A percentile compares a stretch with the other conserved stretches of the same genome.
Evolutionary conservation across 352 stramenopile species (phyloP).

Genomic region (Globisporangium heterothallicum): DNA sequence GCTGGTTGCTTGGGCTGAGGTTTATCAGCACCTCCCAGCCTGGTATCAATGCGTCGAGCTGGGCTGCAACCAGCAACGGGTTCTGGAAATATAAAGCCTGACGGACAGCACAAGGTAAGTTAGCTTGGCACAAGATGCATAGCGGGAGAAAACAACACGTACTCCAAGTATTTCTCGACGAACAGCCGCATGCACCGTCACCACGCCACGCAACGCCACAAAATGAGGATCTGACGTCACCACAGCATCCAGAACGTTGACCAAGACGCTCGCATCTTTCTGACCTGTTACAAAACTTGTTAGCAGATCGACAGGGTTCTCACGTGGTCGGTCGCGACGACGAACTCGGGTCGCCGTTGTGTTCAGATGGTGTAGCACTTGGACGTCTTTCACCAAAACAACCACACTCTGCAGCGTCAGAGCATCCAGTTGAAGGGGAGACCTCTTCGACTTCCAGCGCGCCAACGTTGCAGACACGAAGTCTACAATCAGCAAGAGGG

Average conservation of each 20-base stretch:
- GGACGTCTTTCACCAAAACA: slow-evolving; percentile 40
- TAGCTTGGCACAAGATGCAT: background rate
- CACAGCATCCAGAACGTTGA: slow-evolving; percentile 43
- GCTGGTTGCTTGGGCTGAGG: slow-evolving; percentile 16
- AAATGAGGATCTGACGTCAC: slow-evolving; percentile 34
- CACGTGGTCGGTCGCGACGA: background rate
- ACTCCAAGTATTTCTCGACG: slow-evolving; percentile 48
- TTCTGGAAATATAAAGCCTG: slow-evolving; percentile 62
- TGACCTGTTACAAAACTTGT: slow-evolving; percentile 22
- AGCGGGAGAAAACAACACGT: slow-evolving; percentile 8
- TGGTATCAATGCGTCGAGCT: slow-evolving; percentile 46
- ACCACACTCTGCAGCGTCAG: slow-evolving; percentile 37
- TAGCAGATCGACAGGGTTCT: slow-evolving; percentile 8
- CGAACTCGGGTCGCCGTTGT: background rate
- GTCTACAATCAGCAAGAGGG: slow-evolving; percentile 20
- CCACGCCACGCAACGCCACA: slow-evolving; percentile 11
- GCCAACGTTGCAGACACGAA: slow-evolving; percentile 22
- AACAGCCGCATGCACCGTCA: slow-evolving; percentile 15
- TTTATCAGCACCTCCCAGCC: slow-evolving; percentile 50
- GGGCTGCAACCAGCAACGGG: slow-evolving; percentile 33
- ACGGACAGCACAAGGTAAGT: slow-evolving; percentile 5
- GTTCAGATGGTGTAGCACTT: slow-evolving; percentile 25
- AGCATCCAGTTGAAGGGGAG: slow-evolving; percentile 27
- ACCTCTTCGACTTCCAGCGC: slow-evolving; percentile 19
- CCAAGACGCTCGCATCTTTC: slow-evolving; percentile 20